Evolutionary conservation across 495 filamentous ascomycete species (phyloP).

Genomic region (Copromyces sp.): DNA sequence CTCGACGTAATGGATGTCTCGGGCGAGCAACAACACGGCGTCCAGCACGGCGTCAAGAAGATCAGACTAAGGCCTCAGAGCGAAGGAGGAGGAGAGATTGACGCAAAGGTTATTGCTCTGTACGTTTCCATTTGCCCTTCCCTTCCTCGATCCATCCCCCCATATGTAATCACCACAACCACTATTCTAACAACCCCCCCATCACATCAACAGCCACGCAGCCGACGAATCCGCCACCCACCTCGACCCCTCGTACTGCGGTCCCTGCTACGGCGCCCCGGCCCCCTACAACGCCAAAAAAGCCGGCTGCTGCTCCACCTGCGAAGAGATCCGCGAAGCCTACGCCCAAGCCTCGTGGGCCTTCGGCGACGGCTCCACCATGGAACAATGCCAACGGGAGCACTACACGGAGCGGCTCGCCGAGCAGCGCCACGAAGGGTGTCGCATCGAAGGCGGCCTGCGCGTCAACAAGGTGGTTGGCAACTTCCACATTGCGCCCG

Average conservation of each 20-base stretch:
- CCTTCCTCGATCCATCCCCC: background rate
- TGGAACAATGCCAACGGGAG: slow-evolving; percentile 93
- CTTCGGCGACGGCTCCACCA: slow-evolving; percentile 81
- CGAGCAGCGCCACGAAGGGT: slow-evolving; percentile 81
- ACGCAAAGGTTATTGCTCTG: slow-evolving; percentile 63
- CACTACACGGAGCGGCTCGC: slow-evolving; percentile 83
- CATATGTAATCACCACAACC: background rate
- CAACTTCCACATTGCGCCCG: slow-evolving; percentile 98
- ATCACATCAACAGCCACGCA: slow-evolving; percentile 35
- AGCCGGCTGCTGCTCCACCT: slow-evolving; percentile 87
- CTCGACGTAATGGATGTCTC: slow-evolving; percentile 99
- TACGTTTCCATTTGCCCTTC: slow-evolving; percentile 33
- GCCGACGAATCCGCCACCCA: slow-evolving; percentile 61
- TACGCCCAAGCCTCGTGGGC: slow-evolving; percentile 86
- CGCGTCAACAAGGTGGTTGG: slow-evolving; percentile 97
- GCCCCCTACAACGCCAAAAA: slow-evolving; percentile 60
- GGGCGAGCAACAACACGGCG: slow-evolving; percentile 87
- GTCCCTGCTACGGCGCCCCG: slow-evolving; percentile 79
- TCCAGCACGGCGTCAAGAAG: slow-evolving; percentile 85
- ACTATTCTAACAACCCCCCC: slow-evolving; percentile 4
- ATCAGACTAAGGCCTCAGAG: slow-evolving; percentile 60
- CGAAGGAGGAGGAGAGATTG: slow-evolving; percentile 73
- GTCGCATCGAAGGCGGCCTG: slow-evolving; percentile 85
- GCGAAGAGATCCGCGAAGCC: slow-evolving; percentile 89
- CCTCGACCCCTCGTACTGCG: slow-evolving; percentile 87